phyloP scores from a whole-genome alignment of 352 stramenopile species.

The Globisporangium ultimum region DNA sequence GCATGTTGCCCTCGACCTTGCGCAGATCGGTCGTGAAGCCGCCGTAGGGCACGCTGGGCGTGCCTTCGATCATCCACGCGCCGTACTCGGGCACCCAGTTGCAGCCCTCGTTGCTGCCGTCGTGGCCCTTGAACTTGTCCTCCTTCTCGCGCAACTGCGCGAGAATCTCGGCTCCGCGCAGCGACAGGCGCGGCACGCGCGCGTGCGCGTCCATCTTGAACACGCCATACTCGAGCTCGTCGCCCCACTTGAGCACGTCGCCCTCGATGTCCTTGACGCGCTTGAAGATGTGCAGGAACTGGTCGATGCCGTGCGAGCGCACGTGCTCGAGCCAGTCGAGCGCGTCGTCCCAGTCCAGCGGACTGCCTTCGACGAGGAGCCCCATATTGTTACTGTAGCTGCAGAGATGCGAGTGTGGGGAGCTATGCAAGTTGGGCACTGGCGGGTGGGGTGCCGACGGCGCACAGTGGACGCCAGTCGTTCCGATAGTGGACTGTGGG shows the following conservation, averaged over 20 bases:
- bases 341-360: constrained; percentile 94
- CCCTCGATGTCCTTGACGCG: constrained; percentile 94
- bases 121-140: constrained; percentile 30
- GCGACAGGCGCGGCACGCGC: constrained; percentile 87
- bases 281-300: constrained; percentile 97
- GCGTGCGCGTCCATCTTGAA: constrained; percentile 91
- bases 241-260: constrained; percentile 96
- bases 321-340: constrained; percentile 96
- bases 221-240: constrained; percentile 99
- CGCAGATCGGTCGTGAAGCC: constrained; percentile 94
- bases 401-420: background rate
- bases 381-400: constrained; percentile 43
- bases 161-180: constrained; percentile 94
- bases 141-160: constrained; percentile 91
- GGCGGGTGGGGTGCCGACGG: too few species aligned
- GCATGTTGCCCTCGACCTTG: constrained; percentile 98
- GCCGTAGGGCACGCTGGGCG: constrained; percentile 91
- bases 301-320: constrained; percentile 92
- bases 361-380: constrained; percentile 90
- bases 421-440: constrained; percentile 9
- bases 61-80: constrained; percentile 99
- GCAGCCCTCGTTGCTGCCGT: constrained; percentile 84
- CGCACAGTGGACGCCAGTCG: background rate
- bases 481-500: background rate
- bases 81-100: constrained; percentile 99